Evolutionary conservation across 768 basidiomycete species (phyloP), one percentile per base, ranked within the genome.

Genomic region (Tephrocybe sp.): DNA sequence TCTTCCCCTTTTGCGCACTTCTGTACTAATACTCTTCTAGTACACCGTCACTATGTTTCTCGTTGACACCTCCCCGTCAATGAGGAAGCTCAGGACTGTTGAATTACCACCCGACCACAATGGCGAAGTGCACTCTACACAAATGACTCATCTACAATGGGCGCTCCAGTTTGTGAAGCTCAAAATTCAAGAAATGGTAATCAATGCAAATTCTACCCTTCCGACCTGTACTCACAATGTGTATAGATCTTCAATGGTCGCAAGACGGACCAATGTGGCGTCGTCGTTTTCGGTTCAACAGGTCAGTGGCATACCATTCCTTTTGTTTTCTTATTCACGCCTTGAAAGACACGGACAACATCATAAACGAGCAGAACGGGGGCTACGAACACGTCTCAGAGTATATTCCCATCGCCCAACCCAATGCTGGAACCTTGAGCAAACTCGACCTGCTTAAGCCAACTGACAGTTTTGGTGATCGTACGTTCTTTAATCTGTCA

Each of bases 181-280:
- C 57, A 93, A 93, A 67, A 80, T 95, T 28, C 92, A 96, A 64
- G 90, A 95, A 54, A 93, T 96, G 87, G 91, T 90, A 6, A 15
- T 50, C 14, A 14, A 17, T 11, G 20, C 45, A 17, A 38, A 4
- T 14, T 33, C 18, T 15, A 47, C 44, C 21, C 39, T 20, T 28
- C 10, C 1, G 11, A 24, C 11, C 25, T 20, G 18, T 34, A 14
- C 34, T 47, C 46, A 53, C 33, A 24, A 50, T 46, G 25, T 36
- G 39, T 23, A 15, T 56, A 98, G 95, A 93, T 98, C 58, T 93
- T 85, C 63, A 84, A 89, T 58, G 90, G 87, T 12, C 78, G 95
- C 36, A 97, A 96, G 73, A 98, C 95, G 9, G 95, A 96, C 63
- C 85, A 92, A 63, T 92, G 93, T 64, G 91, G 93, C n/a, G 81